Percentiles rank a stretch among this genome's conserved stretches.
phyloP scores from a whole-genome alignment of 2,329 filamentous ascomycete species.

The Orbilia brochopaga region DNA sequence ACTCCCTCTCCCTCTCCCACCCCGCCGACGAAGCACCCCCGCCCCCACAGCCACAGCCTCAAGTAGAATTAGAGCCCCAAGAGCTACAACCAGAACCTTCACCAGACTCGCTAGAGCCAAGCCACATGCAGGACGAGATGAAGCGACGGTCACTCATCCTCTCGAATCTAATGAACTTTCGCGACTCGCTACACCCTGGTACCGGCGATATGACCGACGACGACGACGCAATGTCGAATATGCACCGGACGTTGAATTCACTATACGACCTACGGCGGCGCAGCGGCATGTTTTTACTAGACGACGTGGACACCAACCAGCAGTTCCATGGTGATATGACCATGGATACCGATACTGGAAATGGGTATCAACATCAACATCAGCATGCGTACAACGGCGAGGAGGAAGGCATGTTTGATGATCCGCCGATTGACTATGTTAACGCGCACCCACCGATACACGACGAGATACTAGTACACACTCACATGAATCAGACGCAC shows the following conservation, averaged over 20 bases:
- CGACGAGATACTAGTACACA: constrained; percentile 7
- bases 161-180: constrained; percentile 46
- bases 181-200: constrained; percentile 15
- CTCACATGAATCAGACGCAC: not conserved
- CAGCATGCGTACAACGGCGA: constrained; percentile 6
- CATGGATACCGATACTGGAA: not conserved
- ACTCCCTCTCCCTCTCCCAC: constrained; percentile 31
- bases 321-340: not conserved
- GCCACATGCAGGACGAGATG: constrained; percentile 46
- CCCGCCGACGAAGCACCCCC: not conserved
- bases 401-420: constrained; percentile 45
- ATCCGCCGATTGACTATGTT: constrained; percentile 41
- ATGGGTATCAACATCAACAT: not conserved
- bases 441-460: constrained; percentile 39
- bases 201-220: constrained; percentile 4
- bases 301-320: constrained; percentile 20
- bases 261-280: constrained; percentile 27
- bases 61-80: not conserved
- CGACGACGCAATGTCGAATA: constrained; percentile 18
- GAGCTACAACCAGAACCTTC: not conserved
- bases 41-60: not conserved
- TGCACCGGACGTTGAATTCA: constrained; percentile 25
- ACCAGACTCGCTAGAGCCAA: constrained; percentile 8
- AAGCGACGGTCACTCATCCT: constrained; percentile 46
- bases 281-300: constrained; percentile 35